A percentile compares a stretch with the other conserved stretches of the same genome.
Conservation (phyloP, 2,329 filamentous ascomycete species). For the Ampelomyces quisqualis region DNA sequence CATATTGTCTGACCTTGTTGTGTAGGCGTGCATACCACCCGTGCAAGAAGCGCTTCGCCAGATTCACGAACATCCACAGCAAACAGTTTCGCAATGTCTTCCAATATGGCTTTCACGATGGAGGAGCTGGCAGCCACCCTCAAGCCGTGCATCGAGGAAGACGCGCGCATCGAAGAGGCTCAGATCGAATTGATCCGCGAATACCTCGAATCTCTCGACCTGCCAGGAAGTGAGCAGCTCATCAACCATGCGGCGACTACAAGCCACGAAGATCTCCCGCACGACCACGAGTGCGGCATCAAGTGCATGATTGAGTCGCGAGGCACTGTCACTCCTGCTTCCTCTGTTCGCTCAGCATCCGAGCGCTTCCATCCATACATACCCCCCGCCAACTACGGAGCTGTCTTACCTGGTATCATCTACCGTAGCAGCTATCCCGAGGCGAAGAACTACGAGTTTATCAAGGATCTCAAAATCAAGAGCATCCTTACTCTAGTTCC, state of each 20-base stretch:
- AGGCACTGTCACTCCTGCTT: conserved; percentile 17
- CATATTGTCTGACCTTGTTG: too few species aligned
- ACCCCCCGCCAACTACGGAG: conserved; percentile 73
- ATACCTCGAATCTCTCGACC: conserved; percentile 23
- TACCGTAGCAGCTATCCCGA: conserved; percentile 82
- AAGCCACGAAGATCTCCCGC: conserved; percentile 38
- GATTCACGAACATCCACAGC: background rate
- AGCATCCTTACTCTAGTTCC: conserved; percentile 69
- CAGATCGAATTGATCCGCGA: conserved; percentile 13
- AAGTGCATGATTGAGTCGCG: conserved; percentile 14
- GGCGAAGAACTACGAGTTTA: conserved; percentile 67
- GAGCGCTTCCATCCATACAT: conserved; percentile 42
- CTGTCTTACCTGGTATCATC: conserved; percentile 68
- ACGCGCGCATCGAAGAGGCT: background rate
- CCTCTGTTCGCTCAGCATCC: conserved; percentile 21
- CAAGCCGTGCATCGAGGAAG: background rate
- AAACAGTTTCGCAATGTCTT: background rate
- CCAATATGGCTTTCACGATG: background rate
- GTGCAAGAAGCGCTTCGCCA: too few species aligned
- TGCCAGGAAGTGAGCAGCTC: conserved; percentile 26
- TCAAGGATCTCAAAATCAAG: conserved; percentile 68
- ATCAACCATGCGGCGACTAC: conserved; percentile 31
- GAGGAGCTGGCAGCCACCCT: background rate
- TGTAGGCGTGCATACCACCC: too few species aligned
- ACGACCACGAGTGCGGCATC: conserved; percentile 17